Conservation (phyloP, 306 rosid genomes). For the Betula pendula region DNA sequence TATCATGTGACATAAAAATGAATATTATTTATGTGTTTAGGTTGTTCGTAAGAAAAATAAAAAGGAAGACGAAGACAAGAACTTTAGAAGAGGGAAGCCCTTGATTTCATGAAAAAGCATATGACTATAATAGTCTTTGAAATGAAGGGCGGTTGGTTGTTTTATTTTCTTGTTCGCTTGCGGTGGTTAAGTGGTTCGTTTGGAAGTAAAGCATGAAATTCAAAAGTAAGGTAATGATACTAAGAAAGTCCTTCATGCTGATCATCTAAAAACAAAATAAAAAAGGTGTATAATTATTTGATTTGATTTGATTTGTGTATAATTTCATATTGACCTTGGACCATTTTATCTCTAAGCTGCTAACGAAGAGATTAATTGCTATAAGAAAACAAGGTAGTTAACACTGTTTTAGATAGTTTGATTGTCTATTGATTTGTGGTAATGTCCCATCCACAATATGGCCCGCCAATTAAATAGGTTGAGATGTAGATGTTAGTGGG, state of each 20-base stretch:
- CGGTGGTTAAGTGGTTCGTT: neutral
- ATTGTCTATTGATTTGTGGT: slow-evolving; percentile 27
- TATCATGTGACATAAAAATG: too few relatives aligned
- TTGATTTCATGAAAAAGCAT: neutral
- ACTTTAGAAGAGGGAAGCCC: too few relatives aligned
- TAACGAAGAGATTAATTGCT: slow-evolving; percentile 15
- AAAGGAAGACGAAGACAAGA: too few relatives aligned
- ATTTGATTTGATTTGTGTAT: slow-evolving; percentile 37
- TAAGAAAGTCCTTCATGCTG: slow-evolving; percentile 30
- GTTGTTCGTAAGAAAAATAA: too few relatives aligned
- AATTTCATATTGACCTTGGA: slow-evolving; percentile 32
- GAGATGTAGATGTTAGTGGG: slow-evolving; percentile 51
- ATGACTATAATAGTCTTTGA: neutral
- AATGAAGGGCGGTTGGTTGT: neutral
- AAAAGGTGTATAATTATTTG: neutral
- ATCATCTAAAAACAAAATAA: slow-evolving; percentile 12
- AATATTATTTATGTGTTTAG: too few relatives aligned
- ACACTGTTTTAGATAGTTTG: slow-evolving; percentile 28
- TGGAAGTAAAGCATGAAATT: slow-evolving; percentile 7
- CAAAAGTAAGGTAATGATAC: slow-evolving; percentile 31
- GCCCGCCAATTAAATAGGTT: slow-evolving; percentile 43
- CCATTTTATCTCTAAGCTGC: slow-evolving; percentile 7
- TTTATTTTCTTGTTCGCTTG: neutral
- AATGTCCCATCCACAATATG: slow-evolving; percentile 50
- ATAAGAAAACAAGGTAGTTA: slow-evolving; percentile 29